These are phyloP conservation scores for Tardiomyces blankii DNA, from an alignment of 1,139 yeast genomes.

Conservation along the genomic window DNA sequence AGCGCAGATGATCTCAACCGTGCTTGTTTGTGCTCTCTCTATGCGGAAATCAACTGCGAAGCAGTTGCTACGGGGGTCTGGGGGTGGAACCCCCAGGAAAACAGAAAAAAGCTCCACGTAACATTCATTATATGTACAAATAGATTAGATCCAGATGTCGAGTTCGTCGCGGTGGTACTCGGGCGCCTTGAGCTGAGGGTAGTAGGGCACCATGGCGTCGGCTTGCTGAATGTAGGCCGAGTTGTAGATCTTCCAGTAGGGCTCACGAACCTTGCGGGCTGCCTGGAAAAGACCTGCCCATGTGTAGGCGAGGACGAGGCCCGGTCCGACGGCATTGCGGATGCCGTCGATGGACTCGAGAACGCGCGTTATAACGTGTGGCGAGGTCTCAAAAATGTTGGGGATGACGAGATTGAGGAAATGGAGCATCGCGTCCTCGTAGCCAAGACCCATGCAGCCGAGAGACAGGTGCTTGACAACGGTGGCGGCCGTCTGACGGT, in stretches of 20 bases:
- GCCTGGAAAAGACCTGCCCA: constrained; percentile 93
- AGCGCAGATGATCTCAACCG: no score
- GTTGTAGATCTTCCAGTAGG: constrained; percentile 83
- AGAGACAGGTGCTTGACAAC: constrained; percentile 76
- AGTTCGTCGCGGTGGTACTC: constrained; percentile 28
- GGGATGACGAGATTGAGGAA: constrained; percentile 68
- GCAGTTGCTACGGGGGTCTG: no score
- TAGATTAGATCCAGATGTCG: constrained; percentile 29
- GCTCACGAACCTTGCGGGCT: constrained; percentile 71
- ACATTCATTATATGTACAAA: no score
- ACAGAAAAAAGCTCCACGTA: no score
- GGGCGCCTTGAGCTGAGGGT: constrained; percentile 38
- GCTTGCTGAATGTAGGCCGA: constrained; percentile 61
- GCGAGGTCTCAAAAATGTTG: constrained; percentile 84
- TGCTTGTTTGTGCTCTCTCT: no score
- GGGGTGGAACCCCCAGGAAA: no score
- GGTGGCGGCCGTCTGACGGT: constrained; percentile 91
- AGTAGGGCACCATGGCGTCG: constrained; percentile 74
- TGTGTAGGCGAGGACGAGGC: constrained; percentile 60
- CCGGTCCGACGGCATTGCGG: constrained; percentile 65
- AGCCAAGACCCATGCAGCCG: constrained; percentile 64
- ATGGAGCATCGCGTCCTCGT: constrained; percentile 68
- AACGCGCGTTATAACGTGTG: constrained; percentile 81
- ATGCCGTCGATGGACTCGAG: constrained; percentile 73
- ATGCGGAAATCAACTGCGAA: no score